A percentile compares a stretch with the other conserved stretches of the same genome.
Evolutionary conservation across 768 basidiomycete species (phyloP).

Genomic region (Leccinum barrowsii): DNA sequence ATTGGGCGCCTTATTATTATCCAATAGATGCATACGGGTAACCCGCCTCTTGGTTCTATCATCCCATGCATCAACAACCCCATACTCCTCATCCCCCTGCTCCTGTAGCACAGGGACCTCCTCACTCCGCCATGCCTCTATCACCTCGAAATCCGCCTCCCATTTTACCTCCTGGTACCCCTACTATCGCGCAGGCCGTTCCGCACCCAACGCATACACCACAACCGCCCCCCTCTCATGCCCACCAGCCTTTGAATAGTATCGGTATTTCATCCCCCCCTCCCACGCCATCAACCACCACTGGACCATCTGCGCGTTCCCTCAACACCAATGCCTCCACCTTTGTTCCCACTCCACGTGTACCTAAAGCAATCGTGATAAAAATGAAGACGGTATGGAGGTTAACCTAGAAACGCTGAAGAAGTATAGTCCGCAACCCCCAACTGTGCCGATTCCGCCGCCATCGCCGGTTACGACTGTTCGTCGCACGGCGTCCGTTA

Average conservation of each 20-base stretch:
- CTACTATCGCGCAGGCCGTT: conserved; percentile 60
- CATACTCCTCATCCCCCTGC: conserved; percentile 43
- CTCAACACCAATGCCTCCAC: conserved; percentile 62
- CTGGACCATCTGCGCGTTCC: conserved; percentile 36
- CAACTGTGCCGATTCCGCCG: conserved; percentile 38
- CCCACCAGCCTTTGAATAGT: conserved; percentile 43
- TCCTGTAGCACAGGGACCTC: conserved; percentile 37
- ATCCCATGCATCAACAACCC: conserved; percentile 33
- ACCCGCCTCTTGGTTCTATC: conserved; percentile 38
- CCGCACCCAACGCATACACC: conserved; percentile 44
- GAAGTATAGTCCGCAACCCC: conserved; percentile 42
- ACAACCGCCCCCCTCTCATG: conserved; percentile 42
- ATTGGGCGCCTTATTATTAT: conserved; percentile 54
- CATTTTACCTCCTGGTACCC: conserved; percentile 60
- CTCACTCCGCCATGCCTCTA: conserved; percentile 54
- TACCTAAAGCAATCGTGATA: conserved; percentile 46
- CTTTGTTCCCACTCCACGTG: conserved; percentile 56
- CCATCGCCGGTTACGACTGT: conserved; percentile 29
- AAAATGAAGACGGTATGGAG: conserved; percentile 65
- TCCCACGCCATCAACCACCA: conserved; percentile 58
- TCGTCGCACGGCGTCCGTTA: conserved; percentile 38
- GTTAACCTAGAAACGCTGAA: conserved; percentile 55
- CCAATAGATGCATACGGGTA: conserved; percentile 48
- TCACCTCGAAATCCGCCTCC: conserved; percentile 63
- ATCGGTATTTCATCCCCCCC: conserved; percentile 56